Conservation (phyloP, 2,329 filamentous ascomycete genomes). For the Hypoxylon sp. region DNA sequence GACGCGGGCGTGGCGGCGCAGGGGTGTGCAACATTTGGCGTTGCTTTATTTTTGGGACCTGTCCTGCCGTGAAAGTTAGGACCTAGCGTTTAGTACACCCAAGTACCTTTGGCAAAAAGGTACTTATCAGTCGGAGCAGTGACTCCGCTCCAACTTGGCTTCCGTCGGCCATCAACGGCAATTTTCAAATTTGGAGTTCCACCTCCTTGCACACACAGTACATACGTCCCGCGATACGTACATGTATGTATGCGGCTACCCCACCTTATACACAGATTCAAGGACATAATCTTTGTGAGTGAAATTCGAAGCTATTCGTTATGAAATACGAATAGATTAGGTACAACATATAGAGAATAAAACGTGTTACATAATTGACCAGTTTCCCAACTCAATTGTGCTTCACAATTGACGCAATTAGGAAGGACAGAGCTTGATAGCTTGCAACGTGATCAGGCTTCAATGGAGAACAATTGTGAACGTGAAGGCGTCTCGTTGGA, state of each 20-base stretch:
- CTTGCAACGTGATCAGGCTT: slow-evolving; percentile 47
- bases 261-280: slow-evolving; percentile 9
- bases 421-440: slow-evolving; percentile 34
- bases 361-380: slow-evolving; percentile 35
- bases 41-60: slow-evolving; percentile 51
- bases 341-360: slow-evolving; percentile 7
- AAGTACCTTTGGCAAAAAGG: slow-evolving; percentile 43
- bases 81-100: slow-evolving; percentile 39
- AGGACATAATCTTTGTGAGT: slow-evolving; percentile 12
- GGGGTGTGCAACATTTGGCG: slow-evolving; percentile 47
- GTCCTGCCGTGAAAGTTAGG: slow-evolving; percentile 41
- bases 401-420: slow-evolving; percentile 37
- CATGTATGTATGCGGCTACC: slow-evolving; percentile 10
- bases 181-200: slow-evolving; percentile 19
- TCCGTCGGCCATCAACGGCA: slow-evolving; percentile 35
- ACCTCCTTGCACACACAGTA: slow-evolving; percentile 1
- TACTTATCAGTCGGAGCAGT: slow-evolving; percentile 44
- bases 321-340: background rate
- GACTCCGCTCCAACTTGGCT: slow-evolving; percentile 41
- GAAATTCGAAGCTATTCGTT: slow-evolving; percentile 36
- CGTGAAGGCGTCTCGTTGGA: slow-evolving; percentile 26
- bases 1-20: slow-evolving; percentile 51
- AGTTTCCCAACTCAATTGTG: slow-evolving; percentile 39
- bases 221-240: slow-evolving; percentile 3
- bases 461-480: slow-evolving; percentile 44